Conservation (phyloP, 2,329 filamentous ascomycete species). For the Paecilomyces niveus region DNA sequence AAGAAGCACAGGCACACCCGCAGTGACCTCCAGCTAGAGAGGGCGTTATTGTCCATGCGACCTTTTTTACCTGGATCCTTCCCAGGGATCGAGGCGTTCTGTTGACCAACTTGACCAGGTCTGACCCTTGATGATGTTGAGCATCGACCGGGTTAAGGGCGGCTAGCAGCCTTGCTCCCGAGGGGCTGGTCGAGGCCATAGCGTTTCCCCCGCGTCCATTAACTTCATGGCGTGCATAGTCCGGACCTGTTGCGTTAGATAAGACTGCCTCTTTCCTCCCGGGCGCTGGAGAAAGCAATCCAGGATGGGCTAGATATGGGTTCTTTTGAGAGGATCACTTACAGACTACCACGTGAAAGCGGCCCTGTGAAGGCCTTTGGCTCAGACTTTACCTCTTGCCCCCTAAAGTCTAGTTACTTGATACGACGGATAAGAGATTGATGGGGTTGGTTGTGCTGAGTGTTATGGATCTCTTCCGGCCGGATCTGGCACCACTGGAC, state of each 20-base stretch:
- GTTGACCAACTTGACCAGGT: not conserved
- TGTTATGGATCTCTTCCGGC: no score
- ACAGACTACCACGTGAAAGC: no score
- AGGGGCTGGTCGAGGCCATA: not conserved
- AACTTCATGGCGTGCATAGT: not conserved
- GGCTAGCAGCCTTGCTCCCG: not conserved
- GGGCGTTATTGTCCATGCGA: not conserved
- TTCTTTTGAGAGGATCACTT: not conserved
- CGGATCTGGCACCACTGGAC: not conserved
- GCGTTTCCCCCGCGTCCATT: not conserved
- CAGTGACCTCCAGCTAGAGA: not conserved
- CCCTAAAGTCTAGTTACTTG: not conserved
- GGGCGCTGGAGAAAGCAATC: not conserved
- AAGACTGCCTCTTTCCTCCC: not conserved
- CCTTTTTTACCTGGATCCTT: not conserved
- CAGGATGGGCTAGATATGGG: not conserved
- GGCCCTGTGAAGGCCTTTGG: no score
- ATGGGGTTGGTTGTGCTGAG: no score
- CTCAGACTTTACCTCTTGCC: not conserved
- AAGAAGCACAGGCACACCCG: not conserved
- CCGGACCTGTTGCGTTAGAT: not conserved
- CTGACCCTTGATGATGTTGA: not conserved
- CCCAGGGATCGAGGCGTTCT: not conserved
- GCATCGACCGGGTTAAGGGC: not conserved
- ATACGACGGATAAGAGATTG: not conserved